Conservation (phyloP, 140 eudicot genomes). For the Anethum foeniculum region DNA sequence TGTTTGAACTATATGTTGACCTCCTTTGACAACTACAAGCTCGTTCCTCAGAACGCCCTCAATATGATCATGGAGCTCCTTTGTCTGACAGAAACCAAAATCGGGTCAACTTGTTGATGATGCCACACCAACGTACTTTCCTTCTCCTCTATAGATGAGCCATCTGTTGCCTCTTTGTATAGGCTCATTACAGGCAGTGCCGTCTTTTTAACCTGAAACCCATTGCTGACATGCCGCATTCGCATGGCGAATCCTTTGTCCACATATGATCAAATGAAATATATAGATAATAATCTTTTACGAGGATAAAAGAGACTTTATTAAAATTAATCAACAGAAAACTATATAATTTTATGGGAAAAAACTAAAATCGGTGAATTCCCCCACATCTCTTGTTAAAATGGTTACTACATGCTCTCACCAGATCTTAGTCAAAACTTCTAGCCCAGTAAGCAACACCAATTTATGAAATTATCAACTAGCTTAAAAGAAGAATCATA, state of each 20-base stretch:
- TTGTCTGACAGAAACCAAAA: conserved; percentile 41
- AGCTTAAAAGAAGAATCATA: no score
- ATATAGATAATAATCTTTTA: neutral
- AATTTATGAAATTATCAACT: no score
- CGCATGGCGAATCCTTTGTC: conserved; percentile 39
- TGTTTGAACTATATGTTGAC: conserved; percentile 37
- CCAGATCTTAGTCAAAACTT: conserved; percentile 43
- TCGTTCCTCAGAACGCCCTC: conserved; percentile 53
- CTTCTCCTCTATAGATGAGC: conserved; percentile 50
- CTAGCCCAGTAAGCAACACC: conserved; percentile 61
- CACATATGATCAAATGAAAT: conserved; percentile 19
- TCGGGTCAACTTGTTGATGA: conserved; percentile 50
- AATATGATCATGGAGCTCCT: conserved; percentile 56
- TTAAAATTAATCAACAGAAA: neutral
- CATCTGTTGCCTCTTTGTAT: conserved; percentile 49
- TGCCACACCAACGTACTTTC: conserved; percentile 56
- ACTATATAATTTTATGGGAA: no score
- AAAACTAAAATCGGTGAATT: neutral
- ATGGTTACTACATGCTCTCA: conserved; percentile 44
- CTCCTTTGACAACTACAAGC: conserved; percentile 47
- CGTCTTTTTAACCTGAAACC: conserved; percentile 33
- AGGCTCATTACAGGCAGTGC: conserved; percentile 45
- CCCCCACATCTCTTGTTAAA: conserved; percentile 48
- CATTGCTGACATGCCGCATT: conserved; percentile 10
- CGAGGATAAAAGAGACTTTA: neutral